Conservation (phyloP, 78 protist species). For the Dictyostelium discoideum region DNA sequence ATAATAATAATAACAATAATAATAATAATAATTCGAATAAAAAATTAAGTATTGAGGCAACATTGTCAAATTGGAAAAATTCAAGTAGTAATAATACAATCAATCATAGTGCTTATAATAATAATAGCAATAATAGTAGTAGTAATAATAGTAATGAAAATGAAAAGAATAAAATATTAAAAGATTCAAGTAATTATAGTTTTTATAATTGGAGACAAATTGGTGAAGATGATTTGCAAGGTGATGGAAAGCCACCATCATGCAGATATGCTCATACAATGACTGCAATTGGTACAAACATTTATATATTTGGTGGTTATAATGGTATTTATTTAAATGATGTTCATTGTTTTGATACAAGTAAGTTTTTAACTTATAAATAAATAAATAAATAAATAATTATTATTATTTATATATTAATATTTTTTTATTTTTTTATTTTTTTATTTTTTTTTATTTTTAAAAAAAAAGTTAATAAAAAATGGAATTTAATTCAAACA, state of each 20-base stretch:
- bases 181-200: not conserved
- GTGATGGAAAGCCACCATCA: constrained; percentile 9
- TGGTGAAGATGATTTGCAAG: not conserved
- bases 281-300: not conserved
- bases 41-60: not conserved
- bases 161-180: not conserved
- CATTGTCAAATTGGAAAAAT: not conserved
- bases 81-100: not conserved
- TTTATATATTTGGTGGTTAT: constrained; percentile 42
- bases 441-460: not conserved
- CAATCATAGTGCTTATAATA: not conserved
- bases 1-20: too few relatives aligned
- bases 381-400: too few relatives aligned
- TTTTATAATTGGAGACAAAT: constrained; percentile 16
- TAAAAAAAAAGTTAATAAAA: not conserved
- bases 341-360: constrained; percentile 19
- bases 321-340: constrained; percentile 30
- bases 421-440: not conserved
- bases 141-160: not conserved
- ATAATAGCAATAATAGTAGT: not conserved
- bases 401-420: too few relatives aligned
- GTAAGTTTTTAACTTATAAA: not conserved
- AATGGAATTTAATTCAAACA: not conserved
- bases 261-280: constrained; percentile 39
- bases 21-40: not conserved